phyloP scores from a whole-genome alignment of 768 basidiomycete species.

The Tubosaeta sp. region DNA sequence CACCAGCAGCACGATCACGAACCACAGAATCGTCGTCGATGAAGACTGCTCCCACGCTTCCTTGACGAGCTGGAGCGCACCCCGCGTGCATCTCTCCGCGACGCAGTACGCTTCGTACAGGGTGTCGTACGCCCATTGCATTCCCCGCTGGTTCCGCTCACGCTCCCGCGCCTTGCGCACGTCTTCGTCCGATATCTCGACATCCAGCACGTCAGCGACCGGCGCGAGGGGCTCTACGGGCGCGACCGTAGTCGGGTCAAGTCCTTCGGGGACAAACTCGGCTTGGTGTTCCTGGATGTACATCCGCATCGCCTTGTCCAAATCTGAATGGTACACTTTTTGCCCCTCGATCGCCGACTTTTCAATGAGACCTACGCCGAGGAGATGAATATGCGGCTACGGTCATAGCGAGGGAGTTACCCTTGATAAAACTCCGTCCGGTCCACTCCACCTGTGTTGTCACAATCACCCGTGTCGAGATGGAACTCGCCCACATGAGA shows the following conservation, averaged over 20 bases:
- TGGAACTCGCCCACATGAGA: constrained; percentile 85
- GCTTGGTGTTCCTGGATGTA: constrained; percentile 88
- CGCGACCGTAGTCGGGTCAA: constrained; percentile 56
- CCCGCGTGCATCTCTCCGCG: constrained; percentile 62
- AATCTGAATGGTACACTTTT: constrained; percentile 75
- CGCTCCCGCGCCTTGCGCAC: constrained; percentile 53
- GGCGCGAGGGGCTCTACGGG: constrained; percentile 38
- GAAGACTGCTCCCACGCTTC: constrained; percentile 81
- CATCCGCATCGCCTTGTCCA: constrained; percentile 77
- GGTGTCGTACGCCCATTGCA: constrained; percentile 90
- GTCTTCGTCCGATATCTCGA: constrained; percentile 7
- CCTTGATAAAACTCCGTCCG: constrained; percentile 93
- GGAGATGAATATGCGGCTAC: background rate
- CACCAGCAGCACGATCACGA: constrained; percentile 68
- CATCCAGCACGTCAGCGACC: constrained; percentile 11
- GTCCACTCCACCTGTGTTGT: constrained; percentile 96
- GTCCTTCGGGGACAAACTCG: constrained; percentile 85
- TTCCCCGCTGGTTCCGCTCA: constrained; percentile 63
- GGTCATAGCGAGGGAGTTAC: constrained; percentile 36
- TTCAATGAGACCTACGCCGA: constrained; percentile 82
- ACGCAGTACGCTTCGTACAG: constrained; percentile 73
- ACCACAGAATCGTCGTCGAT: constrained; percentile 65
- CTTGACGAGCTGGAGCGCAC: constrained; percentile 69
- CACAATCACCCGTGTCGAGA: constrained; percentile 75
- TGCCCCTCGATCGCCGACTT: constrained; percentile 89